Percentiles rank a stretch among this genome's conserved stretches.
Conservation (phyloP, 352 stramenopile species). For the Elongisporangium anandrum region DNA sequence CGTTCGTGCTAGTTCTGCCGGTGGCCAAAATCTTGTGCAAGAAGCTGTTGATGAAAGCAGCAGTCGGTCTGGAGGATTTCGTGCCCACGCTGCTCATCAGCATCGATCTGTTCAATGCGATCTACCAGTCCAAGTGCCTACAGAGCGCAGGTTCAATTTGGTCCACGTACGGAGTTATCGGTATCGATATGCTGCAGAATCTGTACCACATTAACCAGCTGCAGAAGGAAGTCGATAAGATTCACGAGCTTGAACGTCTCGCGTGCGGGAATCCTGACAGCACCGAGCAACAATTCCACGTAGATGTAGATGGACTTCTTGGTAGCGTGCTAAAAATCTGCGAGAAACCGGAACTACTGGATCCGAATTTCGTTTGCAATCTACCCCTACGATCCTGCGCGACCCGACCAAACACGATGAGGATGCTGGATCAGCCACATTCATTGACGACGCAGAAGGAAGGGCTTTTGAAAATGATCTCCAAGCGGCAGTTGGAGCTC, state of each 20-base stretch:
- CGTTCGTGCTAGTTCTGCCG: constrained; percentile 3
- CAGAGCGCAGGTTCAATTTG: constrained; percentile 3
- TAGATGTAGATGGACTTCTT: neutral
- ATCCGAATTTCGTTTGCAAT: neutral
- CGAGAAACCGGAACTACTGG: neutral
- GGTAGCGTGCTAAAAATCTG: neutral
- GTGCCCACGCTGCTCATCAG: constrained; percentile 8
- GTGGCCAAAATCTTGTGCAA: constrained; percentile 1
- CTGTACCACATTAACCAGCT: neutral
- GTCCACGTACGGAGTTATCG: neutral
- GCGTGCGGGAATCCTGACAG: neutral
- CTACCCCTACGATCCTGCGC: neutral
- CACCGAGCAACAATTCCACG: neutral
- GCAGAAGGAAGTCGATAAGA: neutral
- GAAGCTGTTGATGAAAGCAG: constrained; percentile 3
- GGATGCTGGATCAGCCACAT: neutral
- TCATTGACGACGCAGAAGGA: neutral
- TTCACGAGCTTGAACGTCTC: neutral
- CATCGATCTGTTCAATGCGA: constrained; percentile 4
- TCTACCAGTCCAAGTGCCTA: constrained; percentile 3
- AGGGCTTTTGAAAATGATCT: neutral
- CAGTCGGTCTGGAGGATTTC: neutral
- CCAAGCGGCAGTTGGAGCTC: neutral
- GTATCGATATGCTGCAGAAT: constrained; percentile 4
- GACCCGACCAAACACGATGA: neutral